Evolutionary conservation across 164 flowering plant species (phyloP), one percentile per base, ranked within the genome.

Genomic region (Tinospora cordifolia): DNA sequence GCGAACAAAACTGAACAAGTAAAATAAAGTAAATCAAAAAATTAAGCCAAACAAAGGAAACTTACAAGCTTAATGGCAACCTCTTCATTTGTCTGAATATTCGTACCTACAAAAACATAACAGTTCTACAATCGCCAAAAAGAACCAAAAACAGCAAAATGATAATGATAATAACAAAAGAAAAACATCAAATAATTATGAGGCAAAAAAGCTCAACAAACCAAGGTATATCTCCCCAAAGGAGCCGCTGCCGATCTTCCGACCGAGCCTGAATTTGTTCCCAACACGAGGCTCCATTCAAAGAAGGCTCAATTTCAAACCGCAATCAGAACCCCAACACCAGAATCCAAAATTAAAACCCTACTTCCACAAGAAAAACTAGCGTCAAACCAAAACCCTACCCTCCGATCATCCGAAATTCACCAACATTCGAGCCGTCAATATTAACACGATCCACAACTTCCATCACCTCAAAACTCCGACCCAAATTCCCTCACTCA

Each of bases 161-260:
- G 57, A 47, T 68, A 21, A 21, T 67, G n/a, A 3, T 17, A 26
- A 0, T 8, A 51, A 49, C 46, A 39, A 69, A 39, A 2, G 3
- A 3, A 46, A 39, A 67, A 62, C 9, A 58, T 58, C 62, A 9
- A 54, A 0, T 3, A 62, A 58, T 36, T 12, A 34, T 24, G 24
- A 59, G 49, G 13, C 17, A 2, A 59, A 27, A 27, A 27, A 8
- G 36, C 36, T 4, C 8, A 40, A 79, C 83, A 10, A 77, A 91
- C 97, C 97, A 0, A 88, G 84, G 79, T 88, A 89, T 83, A 91
- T 91, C 87, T 91, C 94, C 12, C 97, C 97, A 64, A 89, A 91
- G 0, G 97, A 91, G 12, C 97, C 97, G 75, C 94, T 87, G 38
- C 97, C 97, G 72, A 91, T 89, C 85, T 91, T 91, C 51, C 97